phyloP scores from a whole-genome alignment of 2,329 filamentous ascomycete genomes.

The Epichloe bromicola region DNA sequence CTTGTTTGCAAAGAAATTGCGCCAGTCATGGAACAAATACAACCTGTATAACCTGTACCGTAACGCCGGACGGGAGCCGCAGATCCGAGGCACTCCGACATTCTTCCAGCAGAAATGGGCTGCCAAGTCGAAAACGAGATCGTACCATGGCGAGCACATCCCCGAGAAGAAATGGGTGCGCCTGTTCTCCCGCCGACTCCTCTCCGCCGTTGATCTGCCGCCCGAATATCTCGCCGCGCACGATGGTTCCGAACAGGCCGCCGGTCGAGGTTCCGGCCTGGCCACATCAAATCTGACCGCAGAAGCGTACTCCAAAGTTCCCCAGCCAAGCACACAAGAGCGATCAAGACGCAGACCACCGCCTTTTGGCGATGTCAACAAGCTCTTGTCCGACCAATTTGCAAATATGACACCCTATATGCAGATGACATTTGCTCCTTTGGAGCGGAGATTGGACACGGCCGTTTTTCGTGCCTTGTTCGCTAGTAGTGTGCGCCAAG shows the following conservation, averaged over 20 bases:
- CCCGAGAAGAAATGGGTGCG: constrained; percentile 87
- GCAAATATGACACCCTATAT: constrained; percentile 65
- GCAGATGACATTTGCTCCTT: constrained; percentile 87
- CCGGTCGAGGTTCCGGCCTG: constrained; percentile 69
- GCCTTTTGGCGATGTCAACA: constrained; percentile 19
- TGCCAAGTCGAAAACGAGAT: constrained; percentile 70
- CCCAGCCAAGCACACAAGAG: constrained; percentile 11
- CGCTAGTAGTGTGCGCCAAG: constrained; percentile 84
- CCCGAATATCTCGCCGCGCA: constrained; percentile 62
- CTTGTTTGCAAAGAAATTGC: constrained; percentile 55
- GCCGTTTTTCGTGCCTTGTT: constrained; percentile 90
- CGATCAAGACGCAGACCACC: constrained; percentile 8
- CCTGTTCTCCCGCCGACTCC: constrained; percentile 74
- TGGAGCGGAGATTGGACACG: constrained; percentile 80
- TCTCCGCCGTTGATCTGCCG: constrained; percentile 77
- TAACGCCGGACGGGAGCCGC: constrained; percentile 18
- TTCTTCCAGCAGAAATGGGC: constrained; percentile 99
- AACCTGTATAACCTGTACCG: constrained; percentile 77
- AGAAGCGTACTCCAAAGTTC: constrained; percentile 20
- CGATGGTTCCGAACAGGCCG: constrained; percentile 73
- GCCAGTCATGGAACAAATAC: constrained; percentile 95
- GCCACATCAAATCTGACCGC: constrained; percentile 19
- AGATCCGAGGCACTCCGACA: constrained; percentile 35
- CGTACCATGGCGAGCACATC: constrained; percentile 91
- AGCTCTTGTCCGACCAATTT: constrained; percentile 20